Evolutionary conservation across 768 basidiomycete species (phyloP).

Genomic region (Russula foetens): DNA sequence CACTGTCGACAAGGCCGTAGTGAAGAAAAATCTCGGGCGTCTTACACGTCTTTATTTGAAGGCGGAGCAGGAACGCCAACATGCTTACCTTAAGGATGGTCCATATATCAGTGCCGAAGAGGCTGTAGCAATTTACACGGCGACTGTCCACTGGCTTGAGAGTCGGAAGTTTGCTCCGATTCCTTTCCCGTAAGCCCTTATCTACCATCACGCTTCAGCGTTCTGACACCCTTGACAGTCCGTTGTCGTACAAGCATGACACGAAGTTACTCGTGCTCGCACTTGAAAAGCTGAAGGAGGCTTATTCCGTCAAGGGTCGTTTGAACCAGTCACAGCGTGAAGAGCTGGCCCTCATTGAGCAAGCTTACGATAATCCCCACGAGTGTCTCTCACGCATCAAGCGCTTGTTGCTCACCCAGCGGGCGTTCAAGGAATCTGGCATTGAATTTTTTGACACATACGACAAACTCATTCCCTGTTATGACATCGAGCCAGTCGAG

Average conservation of each 20-base stretch:
- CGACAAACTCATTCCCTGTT: slow-evolving; percentile 96
- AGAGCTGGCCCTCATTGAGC: slow-evolving; percentile 95
- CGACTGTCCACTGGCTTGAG: slow-evolving; percentile 98
- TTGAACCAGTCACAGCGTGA: slow-evolving; percentile 98
- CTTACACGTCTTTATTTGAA: slow-evolving; percentile 96
- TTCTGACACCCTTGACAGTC: slow-evolving; percentile 35
- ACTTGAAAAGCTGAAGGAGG: slow-evolving; percentile 97
- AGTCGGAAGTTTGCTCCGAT: slow-evolving; percentile 97
- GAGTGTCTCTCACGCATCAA: slow-evolving; percentile 99
- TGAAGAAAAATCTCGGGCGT: slow-evolving; percentile 98
- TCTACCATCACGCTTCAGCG: not conserved
- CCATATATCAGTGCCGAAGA: slow-evolving; percentile 99
- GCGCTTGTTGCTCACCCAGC: slow-evolving; percentile 90
- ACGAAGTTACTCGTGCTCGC: slow-evolving; percentile 96
- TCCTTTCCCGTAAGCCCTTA: slow-evolving; percentile 76
- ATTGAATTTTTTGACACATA: slow-evolving; percentile 98
- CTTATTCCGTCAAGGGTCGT: slow-evolving; percentile 95
- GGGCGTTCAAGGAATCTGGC: slow-evolving; percentile 97
- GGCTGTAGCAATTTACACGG: slow-evolving; percentile 97
- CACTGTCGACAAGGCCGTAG: slow-evolving; percentile 96
- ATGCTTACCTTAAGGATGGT: slow-evolving; percentile 97
- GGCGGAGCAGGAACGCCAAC: slow-evolving; percentile 97
- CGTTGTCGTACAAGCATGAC: slow-evolving; percentile 97
- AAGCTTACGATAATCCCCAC: slow-evolving; percentile 98
- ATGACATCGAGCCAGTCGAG: slow-evolving; percentile 98